A percentile compares a stretch with the other conserved stretches of the same genome.
These are phyloP conservation scores for Viola odorata DNA, from an alignment of 345 rosid species.

Conservation along the genomic window DNA sequence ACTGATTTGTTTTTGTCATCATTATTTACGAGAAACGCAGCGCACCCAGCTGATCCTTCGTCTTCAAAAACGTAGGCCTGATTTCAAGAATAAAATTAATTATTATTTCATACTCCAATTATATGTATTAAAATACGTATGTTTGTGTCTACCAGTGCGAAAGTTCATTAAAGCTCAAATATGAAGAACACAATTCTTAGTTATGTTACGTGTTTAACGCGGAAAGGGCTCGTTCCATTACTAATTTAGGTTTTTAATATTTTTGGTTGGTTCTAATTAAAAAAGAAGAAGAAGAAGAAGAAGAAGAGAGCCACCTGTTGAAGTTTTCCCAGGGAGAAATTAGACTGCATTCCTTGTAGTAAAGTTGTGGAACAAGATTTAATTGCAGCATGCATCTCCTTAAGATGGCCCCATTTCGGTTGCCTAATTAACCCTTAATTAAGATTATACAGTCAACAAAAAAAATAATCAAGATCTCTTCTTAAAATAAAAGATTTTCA, in stretches of 20 bases:
- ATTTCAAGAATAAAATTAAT: neutral
- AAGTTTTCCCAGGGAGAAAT: slow-evolving; percentile 35
- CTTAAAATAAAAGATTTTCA: no score
- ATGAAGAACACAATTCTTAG: no score
- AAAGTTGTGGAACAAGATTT: slow-evolving; percentile 52
- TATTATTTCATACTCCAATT: neutral
- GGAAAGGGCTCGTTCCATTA: no score
- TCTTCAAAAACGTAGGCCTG: slow-evolving; percentile 59
- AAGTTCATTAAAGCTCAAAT: no score
- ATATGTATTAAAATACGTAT: no score
- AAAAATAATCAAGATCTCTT: no score
- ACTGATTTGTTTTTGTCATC: slow-evolving; percentile 21
- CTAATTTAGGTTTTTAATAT: no score
- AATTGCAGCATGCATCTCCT: slow-evolving; percentile 59
- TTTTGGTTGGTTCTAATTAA: no score
- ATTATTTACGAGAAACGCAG: slow-evolving; percentile 64
- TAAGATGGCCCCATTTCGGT: slow-evolving; percentile 84
- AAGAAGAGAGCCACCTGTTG: slow-evolving; percentile 59
- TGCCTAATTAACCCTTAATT: slow-evolving; percentile 55
- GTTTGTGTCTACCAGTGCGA: no score
- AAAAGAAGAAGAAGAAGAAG: no score
- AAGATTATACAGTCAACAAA: no score
- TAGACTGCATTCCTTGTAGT: slow-evolving; percentile 40
- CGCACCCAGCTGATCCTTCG: slow-evolving; percentile 34
- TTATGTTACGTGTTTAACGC: no score